Evolutionary conservation across 768 basidiomycete genomes (phyloP).

Genomic region (Mrakia hoshinonis): DNA sequence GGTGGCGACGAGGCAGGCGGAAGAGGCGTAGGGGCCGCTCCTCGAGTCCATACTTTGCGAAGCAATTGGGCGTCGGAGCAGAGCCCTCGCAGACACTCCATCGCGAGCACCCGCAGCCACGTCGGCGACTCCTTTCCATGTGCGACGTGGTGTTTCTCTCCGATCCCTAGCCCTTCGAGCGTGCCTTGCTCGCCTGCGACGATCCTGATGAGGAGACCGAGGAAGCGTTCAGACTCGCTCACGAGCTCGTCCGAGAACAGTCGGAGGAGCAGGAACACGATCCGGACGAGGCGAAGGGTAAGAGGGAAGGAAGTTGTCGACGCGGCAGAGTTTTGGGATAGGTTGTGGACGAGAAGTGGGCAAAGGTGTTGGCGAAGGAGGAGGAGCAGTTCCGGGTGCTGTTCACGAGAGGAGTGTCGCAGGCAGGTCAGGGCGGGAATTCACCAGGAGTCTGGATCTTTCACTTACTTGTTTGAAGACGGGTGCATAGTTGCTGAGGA

Average conservation of each 20-base stretch:
- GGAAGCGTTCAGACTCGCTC: constrained; percentile 78
- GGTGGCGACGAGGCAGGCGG: constrained; percentile 43
- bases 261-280: constrained; percentile 85
- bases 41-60: constrained; percentile 33
- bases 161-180: constrained; percentile 32
- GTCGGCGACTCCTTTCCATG: constrained; percentile 44
- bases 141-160: constrained; percentile 34
- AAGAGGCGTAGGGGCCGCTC: constrained; percentile 26
- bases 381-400: constrained; percentile 75
- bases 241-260: constrained; percentile 74
- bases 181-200: constrained; percentile 42
- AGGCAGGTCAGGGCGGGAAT: neutral
- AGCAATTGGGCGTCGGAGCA: constrained; percentile 37
- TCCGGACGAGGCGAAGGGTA: constrained; percentile 80
- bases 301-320: constrained; percentile 71
- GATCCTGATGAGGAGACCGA: constrained; percentile 49
- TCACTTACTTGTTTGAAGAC: constrained; percentile 64
- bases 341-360: constrained; percentile 73
- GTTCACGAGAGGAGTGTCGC: neutral
- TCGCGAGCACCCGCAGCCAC: constrained; percentile 84
- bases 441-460: neutral
- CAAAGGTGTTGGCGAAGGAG: constrained; percentile 85
- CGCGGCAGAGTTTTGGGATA: constrained; percentile 45
- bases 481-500: constrained; percentile 82
- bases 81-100: constrained; percentile 80